Percentiles rank a stretch among this genome's conserved stretches.
Conservation (phyloP, 768 basidiomycete genomes). For the Suillus fuscotomentosus region DNA sequence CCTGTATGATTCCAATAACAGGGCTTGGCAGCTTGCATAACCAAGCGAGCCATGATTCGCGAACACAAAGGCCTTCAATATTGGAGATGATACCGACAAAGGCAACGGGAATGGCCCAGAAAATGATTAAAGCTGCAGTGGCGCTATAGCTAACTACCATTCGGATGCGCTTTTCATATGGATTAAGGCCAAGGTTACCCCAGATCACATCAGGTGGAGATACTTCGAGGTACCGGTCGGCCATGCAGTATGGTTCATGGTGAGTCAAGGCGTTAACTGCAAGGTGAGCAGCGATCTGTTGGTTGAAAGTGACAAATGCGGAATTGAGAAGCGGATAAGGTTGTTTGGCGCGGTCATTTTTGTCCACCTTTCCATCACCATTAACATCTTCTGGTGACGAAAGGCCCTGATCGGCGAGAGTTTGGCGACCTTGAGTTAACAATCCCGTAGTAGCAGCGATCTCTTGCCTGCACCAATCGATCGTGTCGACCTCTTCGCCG, state of each 20-base stretch:
- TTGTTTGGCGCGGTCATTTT: conserved; percentile 16
- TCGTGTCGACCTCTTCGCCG: conserved; percentile 90
- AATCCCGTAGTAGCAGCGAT: conserved; percentile 54
- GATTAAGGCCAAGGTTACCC: conserved; percentile 85
- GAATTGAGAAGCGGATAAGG: conserved; percentile 62
- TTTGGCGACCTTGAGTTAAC: conserved; percentile 49
- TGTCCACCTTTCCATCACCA: conserved; percentile 10
- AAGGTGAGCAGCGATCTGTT: conserved; percentile 91
- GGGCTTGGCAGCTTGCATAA: conserved; percentile 65
- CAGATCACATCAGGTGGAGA: conserved; percentile 90
- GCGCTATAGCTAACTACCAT: conserved; percentile 64
- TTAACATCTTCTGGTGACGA: conserved; percentile 24
- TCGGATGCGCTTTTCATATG: conserved; percentile 79
- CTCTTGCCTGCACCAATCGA: conserved; percentile 84
- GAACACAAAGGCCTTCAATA: conserved; percentile 63
- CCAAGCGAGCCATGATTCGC: conserved; percentile 77
- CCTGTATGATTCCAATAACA: conserved; percentile 82
- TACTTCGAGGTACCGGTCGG: conserved; percentile 73
- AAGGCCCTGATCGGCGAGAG: conserved; percentile 15
- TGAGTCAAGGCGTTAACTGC: conserved; percentile 74
- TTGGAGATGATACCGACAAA: conserved; percentile 89
- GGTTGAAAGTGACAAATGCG: conserved; percentile 88
- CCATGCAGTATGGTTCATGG: conserved; percentile 84
- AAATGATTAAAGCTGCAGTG: conserved; percentile 78
- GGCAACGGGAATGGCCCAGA: conserved; percentile 87